These are phyloP conservation scores for Lachnellula arida DNA, from an alignment of 2,329 filamentous ascomycete species.

Conservation along the genomic window DNA sequence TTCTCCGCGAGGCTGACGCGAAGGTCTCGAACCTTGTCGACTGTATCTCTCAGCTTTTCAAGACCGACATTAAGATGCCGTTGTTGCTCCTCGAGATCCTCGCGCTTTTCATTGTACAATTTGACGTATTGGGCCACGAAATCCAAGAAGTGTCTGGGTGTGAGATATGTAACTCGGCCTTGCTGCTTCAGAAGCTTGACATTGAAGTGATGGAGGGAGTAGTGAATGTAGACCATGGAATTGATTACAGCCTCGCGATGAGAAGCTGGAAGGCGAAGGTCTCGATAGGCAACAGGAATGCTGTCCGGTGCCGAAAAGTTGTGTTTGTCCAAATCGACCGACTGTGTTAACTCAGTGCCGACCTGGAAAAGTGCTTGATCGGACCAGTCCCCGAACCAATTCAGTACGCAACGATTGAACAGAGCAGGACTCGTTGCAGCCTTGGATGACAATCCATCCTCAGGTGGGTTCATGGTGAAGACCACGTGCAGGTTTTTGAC, in stretches of 20 bases:
- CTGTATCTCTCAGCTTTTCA: slow-evolving; percentile 93
- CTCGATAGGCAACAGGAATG: slow-evolving; percentile 87
- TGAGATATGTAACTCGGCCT: slow-evolving; percentile 87
- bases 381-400: slow-evolving; percentile 99
- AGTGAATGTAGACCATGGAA: slow-evolving; percentile 98
- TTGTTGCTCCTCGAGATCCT: slow-evolving; percentile 97
- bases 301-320: slow-evolving; percentile 84
- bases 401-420: slow-evolving; percentile 99
- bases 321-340: slow-evolving; percentile 87
- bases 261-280: slow-evolving; percentile 75
- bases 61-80: slow-evolving; percentile 96
- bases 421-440: slow-evolving; percentile 95
- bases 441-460: slow-evolving; percentile 91
- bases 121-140: slow-evolving; percentile 98
- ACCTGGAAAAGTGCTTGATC: slow-evolving; percentile 99
- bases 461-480: slow-evolving; percentile 99
- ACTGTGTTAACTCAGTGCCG: slow-evolving; percentile 88
- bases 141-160: slow-evolving; percentile 93
- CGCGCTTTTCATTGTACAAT: slow-evolving; percentile 95
- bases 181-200: slow-evolving; percentile 84
- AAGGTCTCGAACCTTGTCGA: slow-evolving; percentile 93
- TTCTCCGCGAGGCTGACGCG: slow-evolving; percentile 89
- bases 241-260: slow-evolving; percentile 94
- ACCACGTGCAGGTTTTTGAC: slow-evolving; percentile 98
- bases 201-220: slow-evolving; percentile 90